Percentiles rank a stretch among this genome's conserved stretches.
Evolutionary conservation across 352 stramenopile genomes (phyloP).

Genomic region (Phytophthora cajani): DNA sequence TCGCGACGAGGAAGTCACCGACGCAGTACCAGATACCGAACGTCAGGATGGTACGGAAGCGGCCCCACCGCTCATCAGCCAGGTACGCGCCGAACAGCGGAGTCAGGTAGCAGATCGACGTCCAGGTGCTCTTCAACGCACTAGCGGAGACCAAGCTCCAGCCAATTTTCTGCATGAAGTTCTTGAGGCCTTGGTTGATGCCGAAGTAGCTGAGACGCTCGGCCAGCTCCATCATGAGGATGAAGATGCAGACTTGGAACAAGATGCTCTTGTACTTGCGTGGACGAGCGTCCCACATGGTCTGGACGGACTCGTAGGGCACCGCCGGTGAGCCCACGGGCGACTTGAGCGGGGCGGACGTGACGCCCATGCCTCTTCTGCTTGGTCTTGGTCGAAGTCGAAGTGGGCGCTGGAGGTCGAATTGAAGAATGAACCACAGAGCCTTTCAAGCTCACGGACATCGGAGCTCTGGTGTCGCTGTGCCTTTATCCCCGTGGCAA

Average conservation of each 20-base stretch:
- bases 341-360: conserved; percentile 25
- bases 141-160: conserved; percentile 57
- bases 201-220: conserved; percentile 68
- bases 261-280: conserved; percentile 65
- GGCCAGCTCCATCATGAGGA: conserved; percentile 70
- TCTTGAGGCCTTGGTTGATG: conserved; percentile 63
- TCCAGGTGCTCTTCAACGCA: conserved; percentile 68
- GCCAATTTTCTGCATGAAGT: conserved; percentile 65
- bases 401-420: conserved; percentile 12
- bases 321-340: conserved; percentile 20
- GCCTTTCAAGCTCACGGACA: neutral
- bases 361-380: conserved; percentile 9
- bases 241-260: conserved; percentile 62
- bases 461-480: conserved; percentile 4
- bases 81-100: conserved; percentile 64
- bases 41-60: conserved; percentile 59
- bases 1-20: conserved; percentile 55
- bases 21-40: conserved; percentile 65
- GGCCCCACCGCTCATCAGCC: conserved; percentile 63
- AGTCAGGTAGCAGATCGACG: conserved; percentile 62
- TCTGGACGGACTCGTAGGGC: conserved; percentile 18
- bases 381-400: conserved; percentile 6
- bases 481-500: conserved; percentile 16
- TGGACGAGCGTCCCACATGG: conserved; percentile 50
- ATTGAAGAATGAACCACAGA: conserved; percentile 13